Evolutionary conservation across 2,329 filamentous ascomycete species (phyloP).

Genomic region (Penicillium sp.): DNA sequence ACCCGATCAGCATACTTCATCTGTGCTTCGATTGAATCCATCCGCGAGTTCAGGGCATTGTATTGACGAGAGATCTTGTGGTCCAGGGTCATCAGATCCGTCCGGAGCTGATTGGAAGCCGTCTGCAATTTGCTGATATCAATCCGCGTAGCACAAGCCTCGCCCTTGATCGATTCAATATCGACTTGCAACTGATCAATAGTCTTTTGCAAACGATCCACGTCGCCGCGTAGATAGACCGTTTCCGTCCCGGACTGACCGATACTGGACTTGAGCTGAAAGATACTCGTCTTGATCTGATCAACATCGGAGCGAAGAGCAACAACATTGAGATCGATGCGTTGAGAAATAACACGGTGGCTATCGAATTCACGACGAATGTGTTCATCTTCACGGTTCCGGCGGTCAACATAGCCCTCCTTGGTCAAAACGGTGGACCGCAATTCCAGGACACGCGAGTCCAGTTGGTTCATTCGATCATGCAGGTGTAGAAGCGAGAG

Average conservation of each 20-base stretch:
- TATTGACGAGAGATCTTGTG: conserved; percentile 40
- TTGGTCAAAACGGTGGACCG: conserved; percentile 44
- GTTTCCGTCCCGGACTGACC: conserved; percentile 40
- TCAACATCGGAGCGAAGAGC: conserved; percentile 42
- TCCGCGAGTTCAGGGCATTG: conserved; percentile 22
- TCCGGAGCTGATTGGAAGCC: conserved; percentile 42
- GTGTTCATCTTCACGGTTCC: conserved; percentile 45
- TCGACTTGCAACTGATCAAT: conserved; percentile 43
- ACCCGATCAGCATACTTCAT: conserved; percentile 37
- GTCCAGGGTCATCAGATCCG: conserved; percentile 41
- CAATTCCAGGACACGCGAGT: conserved; percentile 44
- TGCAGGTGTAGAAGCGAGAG: conserved; percentile 42
- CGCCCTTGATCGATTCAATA: conserved; percentile 39
- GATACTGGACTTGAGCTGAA: conserved; percentile 40
- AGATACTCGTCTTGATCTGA: conserved; percentile 41
- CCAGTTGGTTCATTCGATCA: conserved; percentile 45
- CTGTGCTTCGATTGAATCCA: conserved; percentile 33
- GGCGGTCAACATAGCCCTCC: conserved; percentile 44
- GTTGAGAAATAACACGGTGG: conserved; percentile 38
- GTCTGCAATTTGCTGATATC: conserved; percentile 44
- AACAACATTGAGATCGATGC: conserved; percentile 43
- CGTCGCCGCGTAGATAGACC: conserved; percentile 41
- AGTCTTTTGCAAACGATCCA: conserved; percentile 44
- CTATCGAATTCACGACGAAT: conserved; percentile 45
- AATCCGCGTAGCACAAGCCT: conserved; percentile 40